Conservation (phyloP, 2,329 filamentous ascomycete species). For the Penicillium palitans region DNA sequence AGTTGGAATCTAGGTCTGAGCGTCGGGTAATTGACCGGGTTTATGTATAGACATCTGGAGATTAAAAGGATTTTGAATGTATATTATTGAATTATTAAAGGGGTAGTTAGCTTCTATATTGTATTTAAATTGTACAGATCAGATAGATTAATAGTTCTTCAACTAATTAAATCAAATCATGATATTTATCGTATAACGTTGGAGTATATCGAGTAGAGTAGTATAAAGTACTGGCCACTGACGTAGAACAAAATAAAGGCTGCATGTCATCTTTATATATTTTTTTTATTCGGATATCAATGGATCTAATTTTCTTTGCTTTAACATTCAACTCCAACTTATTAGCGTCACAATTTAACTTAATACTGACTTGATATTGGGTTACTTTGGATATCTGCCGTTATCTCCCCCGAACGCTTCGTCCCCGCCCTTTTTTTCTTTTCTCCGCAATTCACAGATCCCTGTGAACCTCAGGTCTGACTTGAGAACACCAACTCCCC, state of each 20-base stretch:
- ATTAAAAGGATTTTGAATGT: background rate
- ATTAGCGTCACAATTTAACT: background rate
- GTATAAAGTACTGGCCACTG: background rate
- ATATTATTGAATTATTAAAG: background rate
- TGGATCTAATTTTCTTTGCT: background rate
- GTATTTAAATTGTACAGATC: background rate
- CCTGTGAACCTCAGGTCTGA: conserved; percentile 8
- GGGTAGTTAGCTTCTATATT: background rate
- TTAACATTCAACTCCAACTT: background rate
- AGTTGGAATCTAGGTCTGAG: conserved; percentile 7
- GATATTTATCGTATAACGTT: background rate
- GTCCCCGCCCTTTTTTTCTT: background rate
- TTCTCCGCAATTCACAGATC: conserved; percentile 5
- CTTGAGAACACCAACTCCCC: conserved; percentile 4
- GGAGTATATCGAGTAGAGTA: background rate
- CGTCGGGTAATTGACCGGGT: conserved; percentile 7
- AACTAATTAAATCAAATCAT: background rate
- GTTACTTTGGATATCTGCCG: background rate
- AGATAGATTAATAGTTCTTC: background rate
- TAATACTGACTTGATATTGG: too few species aligned
- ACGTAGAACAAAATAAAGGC: conserved; percentile 1
- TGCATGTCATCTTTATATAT: background rate
- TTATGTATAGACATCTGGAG: background rate
- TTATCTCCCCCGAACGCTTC: background rate
- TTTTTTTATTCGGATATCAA: background rate